These are phyloP conservation scores for Scytalidium lignicola DNA, from an alignment of 2,329 filamentous ascomycete species.

Conservation along the genomic window DNA sequence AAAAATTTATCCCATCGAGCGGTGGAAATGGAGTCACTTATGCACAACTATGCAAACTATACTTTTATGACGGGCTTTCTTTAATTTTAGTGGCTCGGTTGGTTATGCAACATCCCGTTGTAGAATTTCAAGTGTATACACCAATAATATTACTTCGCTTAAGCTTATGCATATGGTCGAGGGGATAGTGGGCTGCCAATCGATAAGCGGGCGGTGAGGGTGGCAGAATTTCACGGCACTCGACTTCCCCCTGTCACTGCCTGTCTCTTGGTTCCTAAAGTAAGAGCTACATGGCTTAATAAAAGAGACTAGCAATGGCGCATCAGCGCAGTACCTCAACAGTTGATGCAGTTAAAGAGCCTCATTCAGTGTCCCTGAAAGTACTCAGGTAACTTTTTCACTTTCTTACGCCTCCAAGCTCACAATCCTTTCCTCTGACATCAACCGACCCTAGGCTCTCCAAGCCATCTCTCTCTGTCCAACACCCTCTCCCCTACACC, in stretches of 20 bases:
- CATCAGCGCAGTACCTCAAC: constrained; percentile 25
- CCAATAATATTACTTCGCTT: no score
- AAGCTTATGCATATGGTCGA: no score
- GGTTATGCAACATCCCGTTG: no score
- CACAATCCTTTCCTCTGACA: constrained; percentile 5
- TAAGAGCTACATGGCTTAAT: constrained; percentile 13
- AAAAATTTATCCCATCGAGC: no score
- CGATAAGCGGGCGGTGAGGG: constrained; percentile 10
- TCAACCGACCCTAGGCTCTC: constrained; percentile 62
- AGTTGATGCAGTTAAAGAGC: constrained; percentile 54
- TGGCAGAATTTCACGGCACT: constrained; percentile 6
- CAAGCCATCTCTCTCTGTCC: constrained; percentile 68
- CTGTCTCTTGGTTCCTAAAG: background rate
- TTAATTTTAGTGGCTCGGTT: no score
- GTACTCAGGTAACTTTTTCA: constrained; percentile 53
- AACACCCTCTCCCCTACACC: constrained; percentile 57
- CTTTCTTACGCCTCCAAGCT: background rate
- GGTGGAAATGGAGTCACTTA: no score
- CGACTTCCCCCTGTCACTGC: no score
- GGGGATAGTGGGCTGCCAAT: background rate
- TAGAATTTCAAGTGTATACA: no score
- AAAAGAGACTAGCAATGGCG: constrained; percentile 19
- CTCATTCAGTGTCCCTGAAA: constrained; percentile 74
- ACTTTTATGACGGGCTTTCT: no score
- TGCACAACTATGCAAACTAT: no score